Evolutionary conservation across 768 basidiomycete genomes (phyloP).

Genomic region (Erythrobasidium yunnanense): DNA sequence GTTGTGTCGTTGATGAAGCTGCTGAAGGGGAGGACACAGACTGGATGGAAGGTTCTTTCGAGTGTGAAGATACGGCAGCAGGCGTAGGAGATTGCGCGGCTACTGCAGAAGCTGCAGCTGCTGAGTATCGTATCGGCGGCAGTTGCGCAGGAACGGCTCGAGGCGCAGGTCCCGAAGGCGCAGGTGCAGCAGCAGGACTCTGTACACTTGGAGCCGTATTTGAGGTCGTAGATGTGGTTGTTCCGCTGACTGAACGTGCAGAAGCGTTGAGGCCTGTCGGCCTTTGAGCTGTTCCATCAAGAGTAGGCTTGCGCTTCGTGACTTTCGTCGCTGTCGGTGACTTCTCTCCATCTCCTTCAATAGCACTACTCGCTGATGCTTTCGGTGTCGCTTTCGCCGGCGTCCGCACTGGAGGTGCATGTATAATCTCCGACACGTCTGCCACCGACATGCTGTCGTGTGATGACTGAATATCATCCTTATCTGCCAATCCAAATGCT

Average conservation of each 20-base stretch:
- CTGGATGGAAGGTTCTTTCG: slow-evolving; percentile 33
- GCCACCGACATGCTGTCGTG: slow-evolving; percentile 57
- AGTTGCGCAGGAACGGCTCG: slow-evolving; percentile 40
- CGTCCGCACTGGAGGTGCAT: slow-evolving; percentile 1
- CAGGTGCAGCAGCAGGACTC: slow-evolving; percentile 44
- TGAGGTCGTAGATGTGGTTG: slow-evolving; percentile 4
- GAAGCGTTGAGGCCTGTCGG: slow-evolving; percentile 11
- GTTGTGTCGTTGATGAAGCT: no score
- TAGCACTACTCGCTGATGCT: no score
- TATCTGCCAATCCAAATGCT: slow-evolving; percentile 59
- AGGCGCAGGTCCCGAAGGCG: slow-evolving; percentile 46
- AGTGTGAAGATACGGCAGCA: slow-evolving; percentile 38
- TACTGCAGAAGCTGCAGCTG: slow-evolving; percentile 69
- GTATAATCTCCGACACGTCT: slow-evolving; percentile 40
- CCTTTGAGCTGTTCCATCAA: slow-evolving; percentile 24
- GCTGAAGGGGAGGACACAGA: slow-evolving; percentile 35
- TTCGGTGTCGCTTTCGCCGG: slow-evolving; percentile 42
- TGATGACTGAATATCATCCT: slow-evolving; percentile 59
- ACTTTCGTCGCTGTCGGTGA: background rate
- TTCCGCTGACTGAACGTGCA: slow-evolving; percentile 1
- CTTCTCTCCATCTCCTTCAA: slow-evolving; percentile 24
- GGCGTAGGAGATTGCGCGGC: slow-evolving; percentile 38
- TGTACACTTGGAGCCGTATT: slow-evolving; percentile 33
- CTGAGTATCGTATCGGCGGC: slow-evolving; percentile 77
- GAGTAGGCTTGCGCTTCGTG: slow-evolving; percentile 41